Percentiles rank a stretch among this genome's conserved stretches.
Conservation (phyloP, 106 monocot genomes). For the Apostasia shenzhenica region DNA sequence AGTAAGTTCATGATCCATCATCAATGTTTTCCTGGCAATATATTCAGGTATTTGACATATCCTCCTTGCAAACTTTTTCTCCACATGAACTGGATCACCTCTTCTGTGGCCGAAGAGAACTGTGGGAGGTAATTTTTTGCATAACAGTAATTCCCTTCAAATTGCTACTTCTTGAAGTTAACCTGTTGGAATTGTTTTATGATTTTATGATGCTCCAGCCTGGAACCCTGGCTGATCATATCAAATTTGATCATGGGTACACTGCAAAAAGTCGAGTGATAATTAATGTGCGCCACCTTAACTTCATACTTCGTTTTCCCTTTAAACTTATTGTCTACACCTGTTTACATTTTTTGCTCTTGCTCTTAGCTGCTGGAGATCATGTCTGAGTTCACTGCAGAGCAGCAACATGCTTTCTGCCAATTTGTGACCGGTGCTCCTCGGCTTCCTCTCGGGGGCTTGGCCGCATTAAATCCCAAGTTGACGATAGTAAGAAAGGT, state of each 20-base stretch:
- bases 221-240: slow-evolving; percentile 77
- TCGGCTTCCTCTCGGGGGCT: slow-evolving; percentile 85
- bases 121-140: slow-evolving; percentile 76
- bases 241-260: slow-evolving; percentile 98
- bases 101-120: slow-evolving; percentile 81
- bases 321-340: not conserved
- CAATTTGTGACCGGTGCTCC: slow-evolving; percentile 98
- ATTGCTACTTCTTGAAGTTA: not conserved
- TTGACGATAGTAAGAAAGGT: slow-evolving; percentile 99
- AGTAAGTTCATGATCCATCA: too few relatives aligned
- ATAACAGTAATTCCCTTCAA: not conserved
- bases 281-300: slow-evolving; percentile 48
- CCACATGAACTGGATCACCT: slow-evolving; percentile 88
- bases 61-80: slow-evolving; percentile 87
- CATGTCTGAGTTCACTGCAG: slow-evolving; percentile 79
- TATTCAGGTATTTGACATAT: slow-evolving; percentile 79
- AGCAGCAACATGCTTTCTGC: slow-evolving; percentile 89
- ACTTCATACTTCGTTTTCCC: not conserved
- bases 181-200: not conserved
- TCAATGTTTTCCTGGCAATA: not conserved
- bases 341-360: slow-evolving; percentile 4
- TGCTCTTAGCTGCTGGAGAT: slow-evolving; percentile 78
- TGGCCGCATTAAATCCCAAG: slow-evolving; percentile 88
- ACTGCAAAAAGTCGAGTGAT: slow-evolving; percentile 84
- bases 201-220: slow-evolving; percentile 34